Conservation (phyloP, 345 rosid species). For the Pistacia atlantica region DNA sequence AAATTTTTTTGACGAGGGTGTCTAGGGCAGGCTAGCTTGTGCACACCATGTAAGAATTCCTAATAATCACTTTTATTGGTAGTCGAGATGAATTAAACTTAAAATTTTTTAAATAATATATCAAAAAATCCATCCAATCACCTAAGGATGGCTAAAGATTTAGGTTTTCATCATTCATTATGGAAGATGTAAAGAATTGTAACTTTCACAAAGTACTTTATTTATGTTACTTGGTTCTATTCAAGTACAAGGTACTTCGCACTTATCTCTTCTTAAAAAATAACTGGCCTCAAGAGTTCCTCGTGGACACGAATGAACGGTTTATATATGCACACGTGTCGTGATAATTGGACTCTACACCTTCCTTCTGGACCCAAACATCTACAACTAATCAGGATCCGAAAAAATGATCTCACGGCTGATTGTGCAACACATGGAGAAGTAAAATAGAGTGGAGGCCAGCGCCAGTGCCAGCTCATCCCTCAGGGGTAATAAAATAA, state of each 20-base stretch:
- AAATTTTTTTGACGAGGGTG: no score
- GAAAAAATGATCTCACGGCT: slow-evolving; percentile 15
- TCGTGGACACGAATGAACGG: slow-evolving; percentile 9
- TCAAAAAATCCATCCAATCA: neutral
- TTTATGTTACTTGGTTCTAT: neutral
- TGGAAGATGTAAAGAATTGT: neutral
- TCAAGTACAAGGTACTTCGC: neutral
- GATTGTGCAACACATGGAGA: neutral
- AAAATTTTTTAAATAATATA: no score
- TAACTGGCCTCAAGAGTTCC: slow-evolving; percentile 1
- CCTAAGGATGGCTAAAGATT: no score
- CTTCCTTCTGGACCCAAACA: neutral
- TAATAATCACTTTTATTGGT: no score
- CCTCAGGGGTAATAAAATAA: neutral
- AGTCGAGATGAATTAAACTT: no score
- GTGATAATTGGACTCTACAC: no score
- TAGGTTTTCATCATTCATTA: neutral
- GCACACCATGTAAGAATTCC: no score
- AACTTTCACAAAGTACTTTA: neutral
- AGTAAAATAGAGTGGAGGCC: neutral
- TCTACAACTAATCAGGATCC: neutral
- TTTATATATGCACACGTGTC: neutral
- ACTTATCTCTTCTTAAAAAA: no score
- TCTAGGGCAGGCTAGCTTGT: no score
- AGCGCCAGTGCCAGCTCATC: neutral